Conservation (phyloP, 1,139 yeast species). For the Kodamaea sp. region DNA sequence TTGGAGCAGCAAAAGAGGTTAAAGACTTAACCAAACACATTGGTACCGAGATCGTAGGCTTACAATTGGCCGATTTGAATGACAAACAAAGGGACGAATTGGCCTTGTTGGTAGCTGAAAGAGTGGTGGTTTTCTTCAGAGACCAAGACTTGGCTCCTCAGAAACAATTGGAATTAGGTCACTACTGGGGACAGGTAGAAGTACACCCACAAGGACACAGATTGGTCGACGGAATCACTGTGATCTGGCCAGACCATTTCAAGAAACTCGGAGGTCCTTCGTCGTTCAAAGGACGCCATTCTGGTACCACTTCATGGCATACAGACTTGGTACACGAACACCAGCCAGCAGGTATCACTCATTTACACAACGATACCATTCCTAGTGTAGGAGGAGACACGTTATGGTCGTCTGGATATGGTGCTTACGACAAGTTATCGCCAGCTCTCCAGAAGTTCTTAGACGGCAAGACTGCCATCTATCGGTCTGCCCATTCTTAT, state of each 20-base stretch:
- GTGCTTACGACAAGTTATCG: constrained; percentile 26
- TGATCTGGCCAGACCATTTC: constrained; percentile 1
- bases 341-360: constrained; percentile 21
- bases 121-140: constrained; percentile 51
- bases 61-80: constrained; percentile 22
- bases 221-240: constrained; percentile 25
- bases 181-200: constrained; percentile 49
- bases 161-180: constrained; percentile 45
- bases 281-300: constrained; percentile 35
- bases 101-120: constrained; percentile 52
- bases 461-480: constrained; percentile 25
- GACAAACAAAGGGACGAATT: constrained; percentile 37
- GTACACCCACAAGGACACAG: constrained; percentile 48
- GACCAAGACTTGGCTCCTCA: constrained; percentile 50
- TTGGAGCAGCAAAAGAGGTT: constrained; percentile 22
- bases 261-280: constrained; percentile 1
- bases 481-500: constrained; percentile 24
- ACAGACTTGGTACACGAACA: constrained; percentile 20
- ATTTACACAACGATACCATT: constrained; percentile 19
- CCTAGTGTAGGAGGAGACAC: constrained; percentile 21
- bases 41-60: constrained; percentile 23
- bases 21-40: constrained; percentile 21
- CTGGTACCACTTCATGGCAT: constrained; percentile 35
- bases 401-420: constrained; percentile 20
- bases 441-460: constrained; percentile 24